Percentiles rank a stretch among this genome's conserved stretches.
phyloP scores from a whole-genome alignment of 2,329 filamentous ascomycete genomes.

The Aspergillus fumigatus region DNA sequence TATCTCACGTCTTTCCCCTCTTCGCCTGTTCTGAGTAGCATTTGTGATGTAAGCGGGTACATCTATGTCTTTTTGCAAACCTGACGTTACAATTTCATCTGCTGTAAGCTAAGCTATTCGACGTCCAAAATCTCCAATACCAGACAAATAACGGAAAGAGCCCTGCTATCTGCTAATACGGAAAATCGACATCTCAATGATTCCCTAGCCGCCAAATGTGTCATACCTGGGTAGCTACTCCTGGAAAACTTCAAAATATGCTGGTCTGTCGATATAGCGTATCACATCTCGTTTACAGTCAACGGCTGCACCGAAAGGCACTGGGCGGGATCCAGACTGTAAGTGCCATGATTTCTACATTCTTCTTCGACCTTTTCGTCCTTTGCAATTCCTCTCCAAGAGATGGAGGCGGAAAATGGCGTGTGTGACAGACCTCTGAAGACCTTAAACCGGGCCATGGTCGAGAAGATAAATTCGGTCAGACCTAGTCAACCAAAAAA shows the following conservation, averaged over 20 bases:
- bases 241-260: neutral
- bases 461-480: neutral
- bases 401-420: neutral
- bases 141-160: no score
- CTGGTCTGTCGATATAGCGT: neutral
- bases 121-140: no score
- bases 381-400: neutral
- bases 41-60: neutral
- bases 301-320: neutral
- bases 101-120: no score
- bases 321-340: neutral
- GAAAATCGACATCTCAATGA: no score
- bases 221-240: neutral
- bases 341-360: neutral
- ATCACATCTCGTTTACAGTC: neutral
- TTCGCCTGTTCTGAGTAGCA: neutral
- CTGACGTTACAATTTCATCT: neutral
- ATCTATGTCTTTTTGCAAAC: no score
- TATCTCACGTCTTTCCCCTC: neutral
- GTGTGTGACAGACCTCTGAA: neutral
- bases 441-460: neutral
- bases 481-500: neutral
- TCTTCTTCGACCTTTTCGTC: neutral
- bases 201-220: neutral
- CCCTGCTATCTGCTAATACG: no score